Evolutionary conservation across 805 yeast species (phyloP), one percentile per base, ranked within the genome.

Genomic region (Cyberlindnera galapagoensis): DNA sequence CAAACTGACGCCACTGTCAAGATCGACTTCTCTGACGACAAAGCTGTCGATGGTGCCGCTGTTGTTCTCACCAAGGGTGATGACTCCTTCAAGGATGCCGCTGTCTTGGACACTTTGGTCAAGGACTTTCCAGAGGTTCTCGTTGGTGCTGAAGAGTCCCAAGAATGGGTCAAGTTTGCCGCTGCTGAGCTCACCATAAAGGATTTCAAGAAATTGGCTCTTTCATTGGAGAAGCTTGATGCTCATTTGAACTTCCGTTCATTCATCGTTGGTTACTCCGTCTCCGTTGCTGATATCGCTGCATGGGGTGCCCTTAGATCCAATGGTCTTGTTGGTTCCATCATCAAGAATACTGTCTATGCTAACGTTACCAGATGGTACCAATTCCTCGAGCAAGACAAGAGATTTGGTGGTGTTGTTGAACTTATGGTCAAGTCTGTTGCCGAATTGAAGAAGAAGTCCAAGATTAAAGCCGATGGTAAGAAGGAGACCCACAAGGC

Each of bases 231-330:
- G 59, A 71, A 72, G 52, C 68, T 90, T 49, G 96, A 90, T 48
- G 61, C 78, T 28, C 88, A 80, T 58, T 70, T 90, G 59, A 85
- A 85, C 69, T 75, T 83, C 68, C 75, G 95, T 54, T 74, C 96
- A 7, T 88, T 74, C 55, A 56, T 86, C 34, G 60, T 72, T 34
- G 95, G 92, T 24, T 69, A 76, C 60, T 45, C 64, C n/a, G 63
- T 71, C 41, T 65, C 94, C 10, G 58, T 77, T 26, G 92, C 94
- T 33, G 98, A 90, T 60, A 67, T 86, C 40, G 83, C 90, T 11
- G 69, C 82, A 14, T 90, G 97, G 97, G 97, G 97, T 59, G 84
- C 81, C 30, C 67, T 90, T 47, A 77, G 97, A 63, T 84, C 95
- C 42, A 90, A 92, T 58, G 86, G 94, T 34, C 80, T 90, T 56